Conservation (phyloP, 306 rosid species). For the Styphnolobium japonicum region DNA sequence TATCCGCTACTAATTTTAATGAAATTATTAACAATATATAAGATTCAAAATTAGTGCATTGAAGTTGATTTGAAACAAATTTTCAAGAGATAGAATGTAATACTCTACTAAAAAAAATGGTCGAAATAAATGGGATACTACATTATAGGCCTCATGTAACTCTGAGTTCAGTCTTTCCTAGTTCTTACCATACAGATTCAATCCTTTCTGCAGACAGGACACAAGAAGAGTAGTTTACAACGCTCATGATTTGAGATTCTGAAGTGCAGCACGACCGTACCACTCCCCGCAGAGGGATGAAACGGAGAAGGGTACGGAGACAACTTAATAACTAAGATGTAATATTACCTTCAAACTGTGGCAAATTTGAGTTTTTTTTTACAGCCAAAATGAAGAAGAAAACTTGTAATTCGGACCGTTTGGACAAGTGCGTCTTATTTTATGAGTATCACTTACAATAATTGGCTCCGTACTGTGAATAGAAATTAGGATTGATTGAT, state of each 20-base stretch:
- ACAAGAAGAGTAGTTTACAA: not conserved
- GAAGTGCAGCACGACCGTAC: too few relatives aligned
- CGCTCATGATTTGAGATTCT: too few relatives aligned
- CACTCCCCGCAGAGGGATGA: not conserved
- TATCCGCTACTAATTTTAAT: too few relatives aligned
- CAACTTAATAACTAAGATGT: not conserved
- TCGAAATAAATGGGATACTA: not conserved
- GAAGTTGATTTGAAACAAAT: too few relatives aligned
- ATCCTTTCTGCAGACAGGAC: not conserved
- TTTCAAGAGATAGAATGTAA: too few relatives aligned
- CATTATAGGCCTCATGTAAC: not conserved
- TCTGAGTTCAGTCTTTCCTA: not conserved
- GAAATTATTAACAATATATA: too few relatives aligned
- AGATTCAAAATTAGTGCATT: too few relatives aligned
- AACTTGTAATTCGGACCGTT: not conserved
- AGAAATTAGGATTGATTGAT: constrained; percentile 19
- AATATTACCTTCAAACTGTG: not conserved
- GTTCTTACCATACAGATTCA: not conserved
- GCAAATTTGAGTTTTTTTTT: not conserved
- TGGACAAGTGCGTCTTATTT: not conserved
- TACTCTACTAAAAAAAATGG: too few relatives aligned
- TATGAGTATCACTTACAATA: not conserved
- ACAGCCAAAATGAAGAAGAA: not conserved
- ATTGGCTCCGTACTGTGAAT: not conserved
- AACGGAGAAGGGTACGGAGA: not conserved